A percentile compares a stretch with the other conserved stretches of the same genome.
Conservation (phyloP, 768 basidiomycete species). For the Rhodocollybia butyracea region DNA sequence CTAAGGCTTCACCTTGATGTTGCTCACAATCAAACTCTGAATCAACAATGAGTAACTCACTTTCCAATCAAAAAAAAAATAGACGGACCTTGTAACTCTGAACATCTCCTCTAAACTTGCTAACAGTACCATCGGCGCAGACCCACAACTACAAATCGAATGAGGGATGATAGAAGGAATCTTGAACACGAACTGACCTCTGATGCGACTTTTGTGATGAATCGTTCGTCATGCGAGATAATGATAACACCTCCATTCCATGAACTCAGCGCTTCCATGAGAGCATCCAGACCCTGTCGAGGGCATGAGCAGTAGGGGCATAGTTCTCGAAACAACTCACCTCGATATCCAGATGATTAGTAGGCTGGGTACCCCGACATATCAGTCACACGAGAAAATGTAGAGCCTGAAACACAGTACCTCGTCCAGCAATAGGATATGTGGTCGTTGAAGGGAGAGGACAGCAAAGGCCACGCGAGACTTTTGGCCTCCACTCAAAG, state of each 20-base stretch:
- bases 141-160: constrained; percentile 73
- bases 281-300: constrained; percentile 86
- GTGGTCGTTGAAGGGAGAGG: constrained; percentile 83
- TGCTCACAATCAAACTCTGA: constrained; percentile 22
- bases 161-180: not conserved
- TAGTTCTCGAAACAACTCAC: constrained; percentile 29
- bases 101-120: constrained; percentile 87
- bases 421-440: constrained; percentile 93
- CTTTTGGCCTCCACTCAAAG: constrained; percentile 94
- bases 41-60: not conserved
- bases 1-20: constrained; percentile 21
- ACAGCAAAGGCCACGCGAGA: constrained; percentile 91
- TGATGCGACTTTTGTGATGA: constrained; percentile 86
- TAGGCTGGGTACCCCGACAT: constrained; percentile 49
- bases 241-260: constrained; percentile 94
- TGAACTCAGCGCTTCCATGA: constrained; percentile 74
- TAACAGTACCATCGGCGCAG: constrained; percentile 78
- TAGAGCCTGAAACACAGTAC: constrained; percentile 34
- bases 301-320: constrained; percentile 7
- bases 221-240: constrained; percentile 94
- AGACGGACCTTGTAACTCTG: constrained; percentile 79
- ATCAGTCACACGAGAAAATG: not conserved
- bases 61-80: not conserved
- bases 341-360: constrained; percentile 96
- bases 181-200: constrained; percentile 48